These are phyloP conservation scores for Magnaporthales sp. DNA, from an alignment of 2,329 filamentous ascomycete genomes.

Conservation along the genomic window DNA sequence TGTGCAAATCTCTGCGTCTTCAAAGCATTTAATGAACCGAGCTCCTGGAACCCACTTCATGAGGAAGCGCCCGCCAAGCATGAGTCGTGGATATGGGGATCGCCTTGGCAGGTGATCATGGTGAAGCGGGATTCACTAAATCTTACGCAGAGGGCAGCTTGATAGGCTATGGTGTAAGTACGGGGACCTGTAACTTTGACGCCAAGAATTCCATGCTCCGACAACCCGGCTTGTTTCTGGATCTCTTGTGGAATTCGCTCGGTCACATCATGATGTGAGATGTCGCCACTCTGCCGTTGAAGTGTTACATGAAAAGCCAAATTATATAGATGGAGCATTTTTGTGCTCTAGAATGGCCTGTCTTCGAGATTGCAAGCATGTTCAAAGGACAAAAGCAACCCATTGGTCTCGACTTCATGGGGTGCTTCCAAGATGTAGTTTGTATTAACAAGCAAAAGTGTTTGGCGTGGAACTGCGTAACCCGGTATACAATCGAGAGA, in stretches of 20 bases:
- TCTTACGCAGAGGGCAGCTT: not conserved
- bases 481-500: not conserved
- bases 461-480: not conserved
- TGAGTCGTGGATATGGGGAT: not conserved
- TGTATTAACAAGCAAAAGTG: not conserved
- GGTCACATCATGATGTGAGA: not conserved
- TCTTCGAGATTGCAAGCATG: not conserved
- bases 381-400: not conserved
- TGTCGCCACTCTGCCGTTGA: not conserved
- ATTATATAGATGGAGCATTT: not conserved
- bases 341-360: not conserved
- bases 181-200: not conserved
- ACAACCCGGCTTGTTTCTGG: not conserved
- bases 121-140: not conserved
- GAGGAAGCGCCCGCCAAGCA: not conserved
- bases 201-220: not conserved
- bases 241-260: not conserved
- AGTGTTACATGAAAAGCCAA: not conserved
- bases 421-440: not conserved
- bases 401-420: not conserved
- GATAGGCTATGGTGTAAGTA: not conserved
- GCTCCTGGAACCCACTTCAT: not conserved
- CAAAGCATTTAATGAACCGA: not conserved
- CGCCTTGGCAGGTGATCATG: not conserved
- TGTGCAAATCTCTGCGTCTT: not conserved